Base-by-base conservation (phyloP, 2,329 filamentous ascomycete genomes). In the Alternaria gaisen region DNA sequence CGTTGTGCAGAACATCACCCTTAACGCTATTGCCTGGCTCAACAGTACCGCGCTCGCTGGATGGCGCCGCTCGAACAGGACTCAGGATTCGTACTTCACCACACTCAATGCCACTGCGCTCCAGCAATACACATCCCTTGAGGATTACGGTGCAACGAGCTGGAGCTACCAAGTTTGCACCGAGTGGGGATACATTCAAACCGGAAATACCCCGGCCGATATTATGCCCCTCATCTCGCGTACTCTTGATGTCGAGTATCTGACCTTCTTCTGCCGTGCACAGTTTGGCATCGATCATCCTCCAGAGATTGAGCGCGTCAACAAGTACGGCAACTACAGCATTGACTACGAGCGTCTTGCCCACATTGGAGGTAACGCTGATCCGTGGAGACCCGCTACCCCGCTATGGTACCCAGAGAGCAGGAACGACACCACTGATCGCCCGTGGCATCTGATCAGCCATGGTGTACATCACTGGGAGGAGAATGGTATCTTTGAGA, bases 381-480 rank as follows among this genome's bases (percentile, higher is more conserved):
- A 96, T 72, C 92, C 92, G 0, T 97, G 93, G 93, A 86, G 90
- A 18, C 87, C 88, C 0, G 91, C 90, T 0, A 91, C 89, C 0
- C 87, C 90, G 0, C 88, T 94, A 51, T 89, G 88, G 0, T 85
- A 87, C n/a, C 84, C 88, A 0, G 81, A 83, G 0, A 79, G 82
- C 30, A 82, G 91, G 20, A 77, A 81, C 14, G 90, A 85, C 44
- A 91, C 90, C 0, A 79, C 81, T 0, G 84, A 83, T 48, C 85
- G 93, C 80, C 92, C 92, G 0, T 91, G 90, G 64, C 83, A 92
- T n/a, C 73, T 94, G 46, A 92, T 96, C 46, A 80, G 84, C 4
- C 85, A 85, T n/a, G 91, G 87, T 0, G 91, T 94, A 20, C 92
- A 96, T 76, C 91, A 94, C 74, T 95, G 91, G 90, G 90, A 92